phyloP scores from a whole-genome alignment of 306 rosid species.

The Glycyrrhiza uralensis region DNA sequence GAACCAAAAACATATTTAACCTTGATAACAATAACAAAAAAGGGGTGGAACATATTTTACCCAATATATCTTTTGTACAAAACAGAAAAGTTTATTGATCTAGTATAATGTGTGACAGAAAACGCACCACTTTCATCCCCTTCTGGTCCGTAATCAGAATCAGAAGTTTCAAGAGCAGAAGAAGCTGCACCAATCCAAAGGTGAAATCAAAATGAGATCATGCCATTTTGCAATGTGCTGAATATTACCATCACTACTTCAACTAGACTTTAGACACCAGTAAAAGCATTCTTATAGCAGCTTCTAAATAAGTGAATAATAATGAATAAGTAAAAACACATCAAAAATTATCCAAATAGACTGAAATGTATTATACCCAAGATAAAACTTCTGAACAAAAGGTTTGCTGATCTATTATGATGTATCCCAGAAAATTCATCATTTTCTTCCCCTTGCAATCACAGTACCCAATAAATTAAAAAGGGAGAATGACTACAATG shows the following conservation, averaged over 20 bases:
- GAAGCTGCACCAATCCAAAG: conserved; percentile 26
- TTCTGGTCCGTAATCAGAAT: conserved; percentile 33
- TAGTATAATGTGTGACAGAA: not conserved
- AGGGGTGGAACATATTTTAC: not conserved
- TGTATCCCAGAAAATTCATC: not conserved
- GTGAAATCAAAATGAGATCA: not conserved
- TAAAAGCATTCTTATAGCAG: not conserved
- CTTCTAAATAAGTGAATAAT: too few species aligned
- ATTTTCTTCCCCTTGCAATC: not conserved
- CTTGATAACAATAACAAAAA: too few species aligned
- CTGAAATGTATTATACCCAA: too few species aligned
- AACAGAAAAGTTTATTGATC: not conserved
- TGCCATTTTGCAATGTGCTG: not conserved
- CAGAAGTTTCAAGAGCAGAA: conserved; percentile 15
- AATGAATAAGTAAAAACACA: too few species aligned
- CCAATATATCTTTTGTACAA: not conserved
- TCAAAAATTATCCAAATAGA: too few species aligned
- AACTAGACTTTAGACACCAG: not conserved
- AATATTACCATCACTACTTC: not conserved
- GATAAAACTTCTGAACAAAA: not conserved
- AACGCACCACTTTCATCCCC: conserved; percentile 30
- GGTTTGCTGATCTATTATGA: not conserved
- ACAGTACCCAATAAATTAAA: not conserved
- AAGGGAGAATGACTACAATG: not conserved
- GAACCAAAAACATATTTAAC: too few species aligned